Base-by-base conservation (phyloP, 73 alveolate species). In the Diophrys appendiculata region DNA sequence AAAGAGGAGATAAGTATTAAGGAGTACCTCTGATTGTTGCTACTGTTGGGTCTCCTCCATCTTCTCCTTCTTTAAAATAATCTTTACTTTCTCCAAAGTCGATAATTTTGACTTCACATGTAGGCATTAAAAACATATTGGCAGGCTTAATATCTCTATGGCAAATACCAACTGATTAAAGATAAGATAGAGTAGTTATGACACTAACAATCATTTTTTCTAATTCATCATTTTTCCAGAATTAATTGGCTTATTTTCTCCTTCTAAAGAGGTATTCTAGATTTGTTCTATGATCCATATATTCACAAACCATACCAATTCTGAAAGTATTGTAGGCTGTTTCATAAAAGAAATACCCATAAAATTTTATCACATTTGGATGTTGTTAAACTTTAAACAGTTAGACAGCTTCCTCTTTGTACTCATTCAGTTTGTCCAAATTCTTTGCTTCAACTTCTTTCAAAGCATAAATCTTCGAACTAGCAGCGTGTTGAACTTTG, bases 1-100 rank as follows among this genome's bases (percentile, higher is more conserved):
- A 76, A 28, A 96, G 93, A 0, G 99, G 99, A 25, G 97, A 87
- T 65, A 96, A 85, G 78, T 96, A 96, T 87, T 96, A 94, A 0
- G 99, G 99, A 3, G 99, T 96, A 0, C 99, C 99, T 85, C 99
- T 92, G 31, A 96, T 96, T 31, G 99, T 96, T 29, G 99, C 99
- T 94, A 96, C 82, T 0, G 99, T 96, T 29, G 96, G 94, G 33
- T 88, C 93, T 0, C 95, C 97, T 69, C 96, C 98, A 82, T 96
- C 98, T 23, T 96, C 99, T 18, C 73, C 65, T 55, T 96, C 99
- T 52, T 80, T 89, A 82, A 96, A 90, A 70, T 89, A 94, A 81
- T 92, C 98, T 54, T 89, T 92, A 32, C 93, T 73, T 68, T 92
- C 98, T 28, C 98, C 98, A 54, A 92, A 92, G 65, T 92, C 98